These are phyloP conservation scores for Colletotrichum spaethianum DNA, from an alignment of 2,329 filamentous ascomycete genomes.

Conservation along the genomic window DNA sequence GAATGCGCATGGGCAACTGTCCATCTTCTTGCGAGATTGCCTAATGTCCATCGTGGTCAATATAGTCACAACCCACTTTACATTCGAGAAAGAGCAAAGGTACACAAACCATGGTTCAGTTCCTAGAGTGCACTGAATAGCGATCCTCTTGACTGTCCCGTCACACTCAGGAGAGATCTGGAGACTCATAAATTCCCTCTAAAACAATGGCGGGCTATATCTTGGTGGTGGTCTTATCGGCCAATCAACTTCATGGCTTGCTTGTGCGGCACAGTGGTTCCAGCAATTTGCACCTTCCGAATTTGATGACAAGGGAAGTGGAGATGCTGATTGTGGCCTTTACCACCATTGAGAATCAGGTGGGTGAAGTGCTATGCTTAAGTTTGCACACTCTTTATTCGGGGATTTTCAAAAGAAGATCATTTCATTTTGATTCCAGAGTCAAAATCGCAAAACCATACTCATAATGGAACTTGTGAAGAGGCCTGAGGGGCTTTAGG, in stretches of 20 bases:
- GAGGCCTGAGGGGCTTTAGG: too few relatives aligned
- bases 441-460: too few relatives aligned
- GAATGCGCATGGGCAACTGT: background rate
- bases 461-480: background rate
- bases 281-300: background rate
- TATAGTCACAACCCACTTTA: background rate
- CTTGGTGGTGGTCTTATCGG: background rate
- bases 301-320: background rate
- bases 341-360: background rate
- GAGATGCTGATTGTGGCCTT: background rate
- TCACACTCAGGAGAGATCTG: background rate
- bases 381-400: fast-evolving
- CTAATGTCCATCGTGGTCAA: background rate
- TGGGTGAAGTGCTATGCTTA: background rate
- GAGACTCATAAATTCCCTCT: background rate
- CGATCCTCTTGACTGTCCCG: background rate
- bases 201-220: background rate
- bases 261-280: background rate
- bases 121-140: background rate
- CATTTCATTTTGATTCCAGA: background rate
- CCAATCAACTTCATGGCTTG: background rate
- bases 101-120: background rate
- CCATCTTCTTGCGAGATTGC: background rate
- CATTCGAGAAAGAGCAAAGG: background rate
- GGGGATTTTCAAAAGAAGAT: too few relatives aligned